Conservation (phyloP, 768 basidiomycete genomes). For the Leccinum fibrillosum region DNA sequence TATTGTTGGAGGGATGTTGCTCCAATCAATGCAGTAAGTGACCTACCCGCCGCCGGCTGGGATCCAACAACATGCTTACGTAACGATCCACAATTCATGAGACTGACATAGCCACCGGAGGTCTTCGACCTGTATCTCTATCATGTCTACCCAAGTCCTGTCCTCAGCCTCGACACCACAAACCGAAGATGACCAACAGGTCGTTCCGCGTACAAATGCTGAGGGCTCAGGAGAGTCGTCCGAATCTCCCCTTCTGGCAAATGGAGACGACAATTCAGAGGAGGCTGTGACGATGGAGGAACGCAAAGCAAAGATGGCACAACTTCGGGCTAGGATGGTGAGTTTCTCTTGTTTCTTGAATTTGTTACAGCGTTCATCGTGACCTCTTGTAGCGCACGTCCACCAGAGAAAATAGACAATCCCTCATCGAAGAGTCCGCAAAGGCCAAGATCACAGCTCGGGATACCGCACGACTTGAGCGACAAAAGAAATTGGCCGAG, state of each 20-base stretch:
- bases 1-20: no score
- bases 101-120: not conserved
- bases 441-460: conserved; percentile 73
- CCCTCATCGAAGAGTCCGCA: conserved; percentile 81
- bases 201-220: conserved; percentile 4
- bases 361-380: not conserved
- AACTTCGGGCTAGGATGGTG: conserved; percentile 79
- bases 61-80: conserved; percentile 1
- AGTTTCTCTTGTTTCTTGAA: not conserved
- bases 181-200: not conserved
- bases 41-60: no score
- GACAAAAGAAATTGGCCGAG: conserved; percentile 89
- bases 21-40: no score
- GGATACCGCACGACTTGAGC: conserved; percentile 81
- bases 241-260: conserved; percentile 18
- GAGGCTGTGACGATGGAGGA: conserved; percentile 56
- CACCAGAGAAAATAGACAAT: conserved; percentile 77
- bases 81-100: conserved; percentile 2
- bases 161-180: conserved; percentile 6
- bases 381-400: conserved; percentile 59
- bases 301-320: conserved; percentile 71
- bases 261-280: conserved; percentile 15
- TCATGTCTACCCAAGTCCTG: conserved; percentile 12
- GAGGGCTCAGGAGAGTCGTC: conserved; percentile 30
- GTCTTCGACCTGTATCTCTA: not conserved